Percentiles rank a stretch among this genome's conserved stretches.
phyloP scores from a whole-genome alignment of 2,329 filamentous ascomycete species.

The Rhynchosporium secalis region DNA sequence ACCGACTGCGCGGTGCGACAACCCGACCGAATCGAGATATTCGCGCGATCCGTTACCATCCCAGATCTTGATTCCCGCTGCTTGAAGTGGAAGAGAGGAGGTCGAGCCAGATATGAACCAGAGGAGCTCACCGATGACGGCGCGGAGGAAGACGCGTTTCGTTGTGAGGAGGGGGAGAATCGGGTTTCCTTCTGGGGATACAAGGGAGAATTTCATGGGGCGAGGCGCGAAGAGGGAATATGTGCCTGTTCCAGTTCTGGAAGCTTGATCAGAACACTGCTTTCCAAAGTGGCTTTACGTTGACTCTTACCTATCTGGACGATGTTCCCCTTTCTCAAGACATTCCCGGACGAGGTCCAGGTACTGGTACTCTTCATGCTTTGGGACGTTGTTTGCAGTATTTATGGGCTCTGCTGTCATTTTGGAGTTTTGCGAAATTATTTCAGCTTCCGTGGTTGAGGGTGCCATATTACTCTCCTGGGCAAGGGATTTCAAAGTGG shows the following conservation, averaged over 20 bases:
- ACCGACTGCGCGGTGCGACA: slow-evolving; percentile 78
- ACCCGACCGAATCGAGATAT: slow-evolving; percentile 83
- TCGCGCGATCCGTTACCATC: slow-evolving; percentile 92
- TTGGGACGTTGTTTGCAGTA: not conserved
- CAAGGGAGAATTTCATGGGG: slow-evolving; percentile 84
- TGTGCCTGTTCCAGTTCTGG: slow-evolving; percentile 88
- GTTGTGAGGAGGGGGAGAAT: slow-evolving; percentile 93
- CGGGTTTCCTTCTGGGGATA: slow-evolving; percentile 55
- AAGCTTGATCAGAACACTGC: not conserved
- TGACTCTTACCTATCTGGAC: slow-evolving; percentile 71
- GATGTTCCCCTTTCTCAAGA: slow-evolving; percentile 77
- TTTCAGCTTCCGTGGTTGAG: slow-evolving; percentile 27
- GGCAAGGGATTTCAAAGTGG: not conserved
- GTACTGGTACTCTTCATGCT: slow-evolving; percentile 91
- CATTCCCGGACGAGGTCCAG: slow-evolving; percentile 86
- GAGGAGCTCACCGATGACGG: slow-evolving; percentile 87
- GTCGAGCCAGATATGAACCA: slow-evolving; percentile 93
- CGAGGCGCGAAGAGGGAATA: slow-evolving; percentile 84
- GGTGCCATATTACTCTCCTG: slow-evolving; percentile 24
- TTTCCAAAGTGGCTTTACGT: not conserved
- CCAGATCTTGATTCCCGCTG: slow-evolving; percentile 92
- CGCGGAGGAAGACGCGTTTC: slow-evolving; percentile 91
- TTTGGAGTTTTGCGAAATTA: slow-evolving; percentile 1
- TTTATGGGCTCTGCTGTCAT: slow-evolving; percentile 12
- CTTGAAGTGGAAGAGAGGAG: slow-evolving; percentile 72